These are phyloP conservation scores for Clonostachys rhizophaga DNA, from an alignment of 2,329 filamentous ascomycete genomes.

Conservation along the genomic window DNA sequence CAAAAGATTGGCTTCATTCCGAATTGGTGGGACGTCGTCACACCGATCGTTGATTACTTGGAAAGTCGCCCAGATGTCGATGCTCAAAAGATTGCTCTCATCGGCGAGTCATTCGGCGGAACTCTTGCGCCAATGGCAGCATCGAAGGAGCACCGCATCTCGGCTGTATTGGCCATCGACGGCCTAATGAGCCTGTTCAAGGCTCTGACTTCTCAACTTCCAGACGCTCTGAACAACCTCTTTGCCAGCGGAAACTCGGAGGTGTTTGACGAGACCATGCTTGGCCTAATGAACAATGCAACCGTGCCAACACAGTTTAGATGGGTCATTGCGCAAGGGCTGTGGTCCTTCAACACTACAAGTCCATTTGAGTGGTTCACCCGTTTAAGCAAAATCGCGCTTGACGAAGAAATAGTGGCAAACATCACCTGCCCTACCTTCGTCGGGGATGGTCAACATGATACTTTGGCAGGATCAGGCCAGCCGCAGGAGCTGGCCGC, in stretches of 20 bases:
- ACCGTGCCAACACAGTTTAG: conserved; percentile 6
- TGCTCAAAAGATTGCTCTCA: conserved; percentile 18
- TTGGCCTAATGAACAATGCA: too few relatives aligned
- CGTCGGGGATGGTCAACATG: conserved; percentile 9
- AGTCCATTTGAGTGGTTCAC: conserved; percentile 13
- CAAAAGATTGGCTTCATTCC: conserved; percentile 37
- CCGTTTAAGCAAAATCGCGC: conserved; percentile 5
- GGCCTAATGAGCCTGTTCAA: conserved; percentile 22
- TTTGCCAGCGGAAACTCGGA: neutral
- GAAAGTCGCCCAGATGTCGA: conserved; percentile 1
- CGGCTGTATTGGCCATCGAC: conserved; percentile 30
- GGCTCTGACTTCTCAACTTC: conserved; percentile 2
- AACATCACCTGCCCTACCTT: conserved; percentile 15
- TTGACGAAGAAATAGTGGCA: conserved; percentile 6
- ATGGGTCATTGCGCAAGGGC: conserved; percentile 16
- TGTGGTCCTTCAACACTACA: conserved; percentile 16
- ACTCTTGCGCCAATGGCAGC: conserved; percentile 32
- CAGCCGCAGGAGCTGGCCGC: conserved; percentile 6
- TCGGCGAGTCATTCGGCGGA: conserved; percentile 35
- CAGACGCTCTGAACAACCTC: conserved; percentile 3
- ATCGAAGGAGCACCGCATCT: conserved; percentile 35
- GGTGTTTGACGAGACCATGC: too few relatives aligned
- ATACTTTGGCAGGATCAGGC: conserved; percentile 7
- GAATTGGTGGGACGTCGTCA: conserved; percentile 34
- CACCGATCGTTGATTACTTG: conserved; percentile 32